These are phyloP conservation scores for Hordeum pubiflorum DNA, from an alignment of 202 grass and related monocot species.

Conservation along the genomic window DNA sequence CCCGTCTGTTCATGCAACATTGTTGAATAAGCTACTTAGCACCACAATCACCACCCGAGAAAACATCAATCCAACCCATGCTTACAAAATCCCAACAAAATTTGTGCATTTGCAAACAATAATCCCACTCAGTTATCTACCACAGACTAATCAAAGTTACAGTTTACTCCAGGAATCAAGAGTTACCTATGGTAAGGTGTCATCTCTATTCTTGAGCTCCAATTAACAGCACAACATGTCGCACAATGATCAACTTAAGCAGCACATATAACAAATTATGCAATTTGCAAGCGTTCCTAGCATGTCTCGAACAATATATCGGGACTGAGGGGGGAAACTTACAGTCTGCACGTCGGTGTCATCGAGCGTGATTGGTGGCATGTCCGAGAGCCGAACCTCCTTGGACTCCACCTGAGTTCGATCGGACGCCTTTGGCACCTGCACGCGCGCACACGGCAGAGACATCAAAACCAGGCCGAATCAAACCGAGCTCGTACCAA, in stretches of 20 bases:
- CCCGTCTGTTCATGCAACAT: neutral
- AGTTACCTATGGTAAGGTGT: neutral
- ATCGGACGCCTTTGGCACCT: slow-evolving; percentile 80
- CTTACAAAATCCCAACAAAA: neutral
- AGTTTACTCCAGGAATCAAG: neutral
- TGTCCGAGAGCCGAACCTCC: slow-evolving; percentile 63
- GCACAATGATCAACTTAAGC: neutral
- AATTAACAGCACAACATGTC: neutral
- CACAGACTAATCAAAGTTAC: slow-evolving; percentile 5
- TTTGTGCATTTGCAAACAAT: neutral
- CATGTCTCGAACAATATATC: neutral
- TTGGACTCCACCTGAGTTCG: slow-evolving; percentile 72
- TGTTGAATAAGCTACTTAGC: neutral
- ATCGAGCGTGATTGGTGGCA: slow-evolving; percentile 63
- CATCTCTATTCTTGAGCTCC: neutral
- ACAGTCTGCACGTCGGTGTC: slow-evolving; percentile 87
- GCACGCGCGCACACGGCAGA: slow-evolving; percentile 5
- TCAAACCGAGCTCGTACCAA: slow-evolving; percentile 2
- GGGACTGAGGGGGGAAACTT: slow-evolving; percentile 13
- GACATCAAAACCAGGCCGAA: slow-evolving; percentile 2
- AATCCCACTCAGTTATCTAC: neutral
- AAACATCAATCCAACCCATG: neutral
- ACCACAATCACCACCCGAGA: neutral
- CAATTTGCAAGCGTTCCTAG: neutral
- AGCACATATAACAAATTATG: neutral